These are phyloP conservation scores for Colletotrichum tropicale DNA, from an alignment of 2,329 filamentous ascomycete genomes.

Conservation along the genomic window DNA sequence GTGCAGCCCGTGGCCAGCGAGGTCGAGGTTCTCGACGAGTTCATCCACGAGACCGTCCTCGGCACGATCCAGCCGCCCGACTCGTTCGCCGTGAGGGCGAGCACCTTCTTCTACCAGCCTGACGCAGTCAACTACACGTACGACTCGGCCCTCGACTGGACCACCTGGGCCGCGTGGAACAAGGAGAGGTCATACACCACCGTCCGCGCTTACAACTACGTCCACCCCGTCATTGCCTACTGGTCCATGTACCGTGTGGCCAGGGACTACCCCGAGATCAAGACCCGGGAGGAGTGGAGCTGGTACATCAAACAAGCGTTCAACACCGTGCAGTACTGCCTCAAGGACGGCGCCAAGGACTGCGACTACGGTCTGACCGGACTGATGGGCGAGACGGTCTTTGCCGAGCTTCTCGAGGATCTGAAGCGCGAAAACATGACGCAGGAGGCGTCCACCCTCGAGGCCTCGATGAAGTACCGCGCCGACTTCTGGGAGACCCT, in stretches of 20 bases:
- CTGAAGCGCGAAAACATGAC: constrained; percentile 47
- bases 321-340: constrained; percentile 47
- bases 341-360: constrained; percentile 37
- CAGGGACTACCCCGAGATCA: constrained; percentile 47
- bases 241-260: constrained; percentile 63
- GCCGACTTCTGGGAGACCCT: constrained; percentile 54
- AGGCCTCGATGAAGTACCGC: constrained; percentile 49
- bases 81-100: constrained; percentile 50
- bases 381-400: constrained; percentile 65
- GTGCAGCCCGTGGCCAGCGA: constrained; percentile 53
- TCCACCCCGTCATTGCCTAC: constrained; percentile 60
- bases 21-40: constrained; percentile 56
- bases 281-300: constrained; percentile 39
- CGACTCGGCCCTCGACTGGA: constrained; percentile 48
- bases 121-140: constrained; percentile 48
- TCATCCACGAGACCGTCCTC: constrained; percentile 56
- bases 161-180: constrained; percentile 24
- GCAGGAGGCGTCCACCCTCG: constrained; percentile 37
- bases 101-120: constrained; percentile 62
- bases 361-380: constrained; percentile 48
- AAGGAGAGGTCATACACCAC: constrained; percentile 46
- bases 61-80: constrained; percentile 46
- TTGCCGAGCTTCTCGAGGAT: constrained; percentile 56
- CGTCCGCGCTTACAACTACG: constrained; percentile 63
- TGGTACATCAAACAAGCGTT: constrained; percentile 64